phyloP scores from a whole-genome alignment of 177 flowering plant genomes.

The Vitis hybrid region DNA sequence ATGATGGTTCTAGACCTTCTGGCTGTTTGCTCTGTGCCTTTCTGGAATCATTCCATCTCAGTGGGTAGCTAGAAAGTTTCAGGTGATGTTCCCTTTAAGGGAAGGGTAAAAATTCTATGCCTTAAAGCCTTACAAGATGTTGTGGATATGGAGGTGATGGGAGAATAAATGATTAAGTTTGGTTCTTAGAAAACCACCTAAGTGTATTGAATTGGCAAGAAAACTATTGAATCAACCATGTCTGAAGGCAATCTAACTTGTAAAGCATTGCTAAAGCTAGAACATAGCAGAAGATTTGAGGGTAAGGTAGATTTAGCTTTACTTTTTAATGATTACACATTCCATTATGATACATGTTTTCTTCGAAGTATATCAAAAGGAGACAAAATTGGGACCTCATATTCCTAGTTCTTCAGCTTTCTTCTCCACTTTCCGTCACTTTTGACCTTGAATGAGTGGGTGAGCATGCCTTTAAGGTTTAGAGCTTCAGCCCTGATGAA shows the following conservation, averaged over 20 bases:
- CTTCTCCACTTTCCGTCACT: constrained; percentile 5
- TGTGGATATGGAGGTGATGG: background rate
- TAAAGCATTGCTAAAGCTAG: background rate
- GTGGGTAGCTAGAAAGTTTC: no score
- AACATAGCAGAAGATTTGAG: background rate
- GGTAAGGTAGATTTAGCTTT: background rate
- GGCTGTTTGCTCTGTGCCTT: no score
- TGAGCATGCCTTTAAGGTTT: background rate
- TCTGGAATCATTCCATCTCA: no score
- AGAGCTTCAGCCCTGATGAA: background rate
- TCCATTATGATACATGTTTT: constrained; percentile 8
- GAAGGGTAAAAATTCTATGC: no score
- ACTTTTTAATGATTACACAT: constrained; percentile 8
- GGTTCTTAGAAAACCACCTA: no score
- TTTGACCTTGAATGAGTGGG: constrained; percentile 1
- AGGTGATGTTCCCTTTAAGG: no score
- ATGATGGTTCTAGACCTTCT: no score
- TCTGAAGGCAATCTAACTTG: background rate
- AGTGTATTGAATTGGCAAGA: background rate
- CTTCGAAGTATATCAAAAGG: constrained; percentile 4
- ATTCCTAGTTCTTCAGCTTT: constrained; percentile 7
- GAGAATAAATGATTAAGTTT: background rate
- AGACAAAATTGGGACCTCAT: constrained; percentile 16
- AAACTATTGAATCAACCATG: background rate
- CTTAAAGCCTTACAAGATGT: no score